Evolutionary conservation across 345 rosid genomes (phyloP).

Genomic region (Heritiera littoralis): DNA sequence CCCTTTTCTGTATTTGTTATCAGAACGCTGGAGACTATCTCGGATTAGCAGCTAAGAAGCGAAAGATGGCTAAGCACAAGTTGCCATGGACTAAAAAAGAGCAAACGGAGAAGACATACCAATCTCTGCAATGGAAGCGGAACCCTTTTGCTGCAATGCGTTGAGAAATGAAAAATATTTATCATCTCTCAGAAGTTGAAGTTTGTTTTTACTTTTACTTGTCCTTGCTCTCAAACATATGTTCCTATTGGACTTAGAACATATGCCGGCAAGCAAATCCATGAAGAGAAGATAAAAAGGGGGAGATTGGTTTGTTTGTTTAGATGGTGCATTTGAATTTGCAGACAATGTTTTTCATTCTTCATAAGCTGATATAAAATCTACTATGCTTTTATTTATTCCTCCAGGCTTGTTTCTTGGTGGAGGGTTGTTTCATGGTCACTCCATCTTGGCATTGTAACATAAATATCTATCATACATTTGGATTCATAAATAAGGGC

Average conservation of each 20-base stretch:
- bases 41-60: conserved; percentile 54
- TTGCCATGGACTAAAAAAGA: conserved; percentile 54
- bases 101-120: conserved; percentile 34
- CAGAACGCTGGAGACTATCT: conserved; percentile 52
- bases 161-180: conserved; percentile 14
- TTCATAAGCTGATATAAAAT: background rate
- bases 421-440: background rate
- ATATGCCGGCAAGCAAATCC: conserved; percentile 15
- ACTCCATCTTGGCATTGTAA: conserved; percentile 19
- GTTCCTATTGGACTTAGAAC: background rate
- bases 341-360: conserved; percentile 14
- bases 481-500: conserved; percentile 10
- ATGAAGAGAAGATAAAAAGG: conserved; percentile 1
- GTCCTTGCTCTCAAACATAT: background rate
- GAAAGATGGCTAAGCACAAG: conserved; percentile 64
- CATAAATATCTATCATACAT: background rate
- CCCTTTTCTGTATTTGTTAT: background rate
- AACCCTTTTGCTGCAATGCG: conserved; percentile 49
- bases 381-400: conserved; percentile 15
- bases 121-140: conserved; percentile 53
- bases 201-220: background rate
- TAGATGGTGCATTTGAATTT: conserved; percentile 4
- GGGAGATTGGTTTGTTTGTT: background rate
- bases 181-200: background rate
- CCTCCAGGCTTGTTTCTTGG: background rate